Percentiles rank a stretch among this genome's conserved stretches.
These are phyloP conservation scores for Fomes fomentarius DNA, from an alignment of 1,284 basidiomycete species.

Conservation along the genomic window DNA sequence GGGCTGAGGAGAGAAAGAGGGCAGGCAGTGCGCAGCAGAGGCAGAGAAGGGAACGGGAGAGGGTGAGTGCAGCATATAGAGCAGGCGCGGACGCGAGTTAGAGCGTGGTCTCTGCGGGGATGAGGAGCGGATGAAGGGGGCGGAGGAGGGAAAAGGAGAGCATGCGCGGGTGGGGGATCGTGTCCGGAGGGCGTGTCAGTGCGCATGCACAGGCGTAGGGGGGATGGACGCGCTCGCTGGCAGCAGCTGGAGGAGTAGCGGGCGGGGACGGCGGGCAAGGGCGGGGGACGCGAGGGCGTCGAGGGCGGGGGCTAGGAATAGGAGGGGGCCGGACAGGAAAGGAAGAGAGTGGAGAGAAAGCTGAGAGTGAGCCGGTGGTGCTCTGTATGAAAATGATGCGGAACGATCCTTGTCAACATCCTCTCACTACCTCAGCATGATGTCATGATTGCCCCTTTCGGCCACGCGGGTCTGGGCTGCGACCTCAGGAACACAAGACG, in stretches of 20 bases:
- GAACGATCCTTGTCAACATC: constrained; percentile 24
- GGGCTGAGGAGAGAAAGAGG: constrained; percentile 17
- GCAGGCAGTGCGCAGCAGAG: constrained; percentile 25
- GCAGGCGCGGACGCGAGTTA: constrained; percentile 16
- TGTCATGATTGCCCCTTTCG: constrained; percentile 24
- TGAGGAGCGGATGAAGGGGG: constrained; percentile 43
- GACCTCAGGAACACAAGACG: constrained; percentile 26
- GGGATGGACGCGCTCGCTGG: neutral
- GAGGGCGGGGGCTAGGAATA: constrained; percentile 5
- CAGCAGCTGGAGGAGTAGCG: constrained; percentile 2
- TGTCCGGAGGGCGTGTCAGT: constrained; percentile 11
- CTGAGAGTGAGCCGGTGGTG: neutral
- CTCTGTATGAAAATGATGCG: constrained; percentile 26
- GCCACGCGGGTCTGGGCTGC: constrained; percentile 15
- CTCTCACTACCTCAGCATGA: constrained; percentile 21
- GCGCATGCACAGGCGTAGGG: constrained; percentile 10
- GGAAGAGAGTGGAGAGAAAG: neutral
- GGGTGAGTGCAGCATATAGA: constrained; percentile 26
- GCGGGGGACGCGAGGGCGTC: constrained; percentile 10
- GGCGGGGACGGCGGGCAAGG: constrained; percentile 13
- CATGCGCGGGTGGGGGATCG: constrained; percentile 7
- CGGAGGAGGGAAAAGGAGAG: constrained; percentile 29
- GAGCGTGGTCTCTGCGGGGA: constrained; percentile 22
- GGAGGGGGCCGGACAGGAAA: constrained; percentile 1
- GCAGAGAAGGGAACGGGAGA: constrained; percentile 15